Evolutionary conservation across 2,329 filamentous ascomycete genomes (phyloP).

Genomic region (Pseudocercospora pini-densiflorae): DNA sequence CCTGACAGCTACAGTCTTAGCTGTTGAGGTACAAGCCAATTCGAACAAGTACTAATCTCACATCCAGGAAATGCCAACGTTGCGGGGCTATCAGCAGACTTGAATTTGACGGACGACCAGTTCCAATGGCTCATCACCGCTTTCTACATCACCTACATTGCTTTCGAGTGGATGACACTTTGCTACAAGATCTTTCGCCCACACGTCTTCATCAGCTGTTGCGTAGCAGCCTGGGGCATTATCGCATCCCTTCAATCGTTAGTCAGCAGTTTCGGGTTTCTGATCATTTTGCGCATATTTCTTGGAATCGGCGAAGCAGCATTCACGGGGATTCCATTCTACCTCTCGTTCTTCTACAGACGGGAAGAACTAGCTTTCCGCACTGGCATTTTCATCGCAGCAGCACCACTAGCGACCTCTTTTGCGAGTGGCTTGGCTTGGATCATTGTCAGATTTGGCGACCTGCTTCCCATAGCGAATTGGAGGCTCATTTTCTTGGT

Average conservation of each 20-base stretch:
- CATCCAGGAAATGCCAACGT: slow-evolving; percentile 62
- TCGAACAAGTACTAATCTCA: slow-evolving; percentile 2
- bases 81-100: slow-evolving; percentile 60
- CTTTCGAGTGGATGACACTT: slow-evolving; percentile 68
- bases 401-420: slow-evolving; percentile 63
- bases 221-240: slow-evolving; percentile 80
- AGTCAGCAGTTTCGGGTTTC: slow-evolving; percentile 53
- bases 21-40: background rate
- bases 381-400: slow-evolving; percentile 85
- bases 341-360: slow-evolving; percentile 66
- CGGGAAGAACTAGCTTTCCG: slow-evolving; percentile 78
- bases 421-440: slow-evolving; percentile 81
- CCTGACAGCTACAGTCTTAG: background rate
- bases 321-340: slow-evolving; percentile 68
- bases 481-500: slow-evolving; percentile 86
- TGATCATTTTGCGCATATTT: slow-evolving; percentile 64
- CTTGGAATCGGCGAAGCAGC: slow-evolving; percentile 65
- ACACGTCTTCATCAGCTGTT: slow-evolving; percentile 64
- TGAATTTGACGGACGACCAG: slow-evolving; percentile 59
- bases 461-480: slow-evolving; percentile 68
- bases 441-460: slow-evolving; percentile 72
- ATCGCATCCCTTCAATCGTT: slow-evolving; percentile 72
- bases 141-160: slow-evolving; percentile 68
- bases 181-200: slow-evolving; percentile 63
- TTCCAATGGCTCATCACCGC: slow-evolving; percentile 66